phyloP scores from a whole-genome alignment of 768 basidiomycete genomes.

The Leccinum aurantiacum region DNA sequence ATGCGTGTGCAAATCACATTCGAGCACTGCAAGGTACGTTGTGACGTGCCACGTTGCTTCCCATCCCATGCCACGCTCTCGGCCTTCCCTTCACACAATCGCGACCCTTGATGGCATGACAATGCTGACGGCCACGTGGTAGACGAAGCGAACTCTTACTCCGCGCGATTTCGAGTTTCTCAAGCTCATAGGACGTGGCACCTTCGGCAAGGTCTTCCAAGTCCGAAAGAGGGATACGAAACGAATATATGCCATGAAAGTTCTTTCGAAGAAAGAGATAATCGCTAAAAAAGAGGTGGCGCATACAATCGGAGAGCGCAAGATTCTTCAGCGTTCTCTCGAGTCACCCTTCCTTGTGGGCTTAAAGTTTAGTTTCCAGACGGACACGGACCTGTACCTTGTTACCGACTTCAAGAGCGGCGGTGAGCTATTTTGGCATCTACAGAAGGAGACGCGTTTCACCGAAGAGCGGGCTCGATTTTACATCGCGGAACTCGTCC shows the following conservation, averaged over 20 bases:
- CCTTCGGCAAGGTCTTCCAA: constrained; percentile 98
- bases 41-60: constrained; percentile 19
- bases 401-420: constrained; percentile 99
- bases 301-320: constrained; percentile 98
- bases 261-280: constrained; percentile 98
- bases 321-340: constrained; percentile 91
- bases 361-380: constrained; percentile 98
- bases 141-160: constrained; percentile 86
- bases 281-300: constrained; percentile 99
- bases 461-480: constrained; percentile 91
- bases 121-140: constrained; percentile 24
- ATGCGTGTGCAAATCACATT: constrained; percentile 94
- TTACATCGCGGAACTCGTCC: constrained; percentile 93
- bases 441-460: constrained; percentile 94
- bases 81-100: constrained; percentile 26
- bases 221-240: constrained; percentile 98
- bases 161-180: constrained; percentile 98
- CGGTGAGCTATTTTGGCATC: constrained; percentile 97
- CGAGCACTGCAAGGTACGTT: constrained; percentile 78
- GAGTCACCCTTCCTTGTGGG: constrained; percentile 98
- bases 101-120: constrained; percentile 21
- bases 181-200: constrained; percentile 97
- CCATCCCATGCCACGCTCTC: constrained; percentile 25
- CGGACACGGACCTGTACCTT: constrained; percentile 90
- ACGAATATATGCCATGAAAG: constrained; percentile 99